Evolutionary conservation across 352 stramenopile genomes (phyloP), one percentile per base, ranked within the genome.

Genomic region (Globisporangium abappressorium): DNA sequence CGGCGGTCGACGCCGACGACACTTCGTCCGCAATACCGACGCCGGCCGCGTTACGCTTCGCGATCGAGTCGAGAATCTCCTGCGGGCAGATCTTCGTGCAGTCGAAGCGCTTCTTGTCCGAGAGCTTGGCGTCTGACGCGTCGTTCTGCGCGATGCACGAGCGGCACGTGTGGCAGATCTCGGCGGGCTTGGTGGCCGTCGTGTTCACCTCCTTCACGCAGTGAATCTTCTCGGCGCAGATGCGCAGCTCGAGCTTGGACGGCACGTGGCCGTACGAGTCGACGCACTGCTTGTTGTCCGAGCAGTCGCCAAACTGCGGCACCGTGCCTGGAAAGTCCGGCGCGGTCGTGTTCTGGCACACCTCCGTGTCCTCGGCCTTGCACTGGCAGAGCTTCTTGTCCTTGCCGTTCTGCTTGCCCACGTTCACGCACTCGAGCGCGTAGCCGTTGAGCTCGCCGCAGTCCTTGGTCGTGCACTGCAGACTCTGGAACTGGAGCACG

Each of bases 81-180:
- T 79, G 66, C 0, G 85, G 83, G 55, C 85, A 93, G 59, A 93
- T 91, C 64, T 76, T 73, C 69, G 78, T 80, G 72, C 85, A 93
- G 75, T 93, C 83, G 67, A 92, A 93, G 55, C 85, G 85, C 61
- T 84, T 86, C 54, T 77, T 75, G 33, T 64, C 74, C n/a, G 75
- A 70, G 18, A 91, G 71, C 66, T 85, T 68, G 51, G 82, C 76
- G 60, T 78, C 73, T n/a, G 77, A 75, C 8, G 73, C 76, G 66
- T 90, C 81, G 71, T 92, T 92, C 75, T 92, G 83, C 15, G 79
- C 74, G 57, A 90, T 90, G 73, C 85, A 93, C 66, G 82, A 91
- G 70, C 86, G 85, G 71, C 85, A 93, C 71, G 85, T 93, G 79
- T 92, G 83, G 73, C 85, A 93, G 57, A 92, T 90, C 59, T 82